phyloP scores from a whole-genome alignment of 345 rosid genomes.

The Linum trigynum region DNA sequence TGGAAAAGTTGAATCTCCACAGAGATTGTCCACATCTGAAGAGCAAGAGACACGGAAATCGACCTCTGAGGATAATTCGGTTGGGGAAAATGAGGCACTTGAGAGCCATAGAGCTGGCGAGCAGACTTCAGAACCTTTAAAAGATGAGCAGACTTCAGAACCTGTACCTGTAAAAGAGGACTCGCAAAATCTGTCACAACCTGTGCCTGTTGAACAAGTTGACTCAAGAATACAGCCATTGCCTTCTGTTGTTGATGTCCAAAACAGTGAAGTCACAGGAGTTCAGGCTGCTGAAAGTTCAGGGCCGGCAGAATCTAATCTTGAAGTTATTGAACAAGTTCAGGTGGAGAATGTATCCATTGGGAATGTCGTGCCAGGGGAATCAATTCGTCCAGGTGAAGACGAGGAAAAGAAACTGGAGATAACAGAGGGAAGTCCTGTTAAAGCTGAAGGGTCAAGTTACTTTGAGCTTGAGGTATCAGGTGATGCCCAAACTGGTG shows the following conservation, averaged over 20 bases:
- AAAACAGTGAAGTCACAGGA: constrained; percentile 30
- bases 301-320: constrained; percentile 30
- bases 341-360: constrained; percentile 21
- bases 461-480: not conserved
- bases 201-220: constrained; percentile 16
- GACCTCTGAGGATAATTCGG: constrained; percentile 15
- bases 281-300: constrained; percentile 25
- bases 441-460: constrained; percentile 19
- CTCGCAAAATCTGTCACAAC: constrained; percentile 23
- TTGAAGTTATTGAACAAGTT: constrained; percentile 29
- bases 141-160: constrained; percentile 28
- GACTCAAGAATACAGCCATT: constrained; percentile 25
- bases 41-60: constrained; percentile 21
- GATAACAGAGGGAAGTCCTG: constrained; percentile 23
- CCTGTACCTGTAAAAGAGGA: constrained; percentile 29
- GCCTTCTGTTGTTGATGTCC: constrained; percentile 26
- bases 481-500: constrained; percentile 14
- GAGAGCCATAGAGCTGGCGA: constrained; percentile 25
- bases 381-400: constrained; percentile 27
- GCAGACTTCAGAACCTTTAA: constrained; percentile 20
- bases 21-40: constrained; percentile 25
- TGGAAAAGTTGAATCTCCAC: constrained; percentile 29
- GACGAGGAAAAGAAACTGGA: constrained; percentile 32
- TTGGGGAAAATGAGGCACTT: constrained; percentile 28
- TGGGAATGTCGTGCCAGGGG: constrained; percentile 26